Evolutionary conservation across 2,329 filamentous ascomycete genomes (phyloP).

Genomic region (Pseudogymnoascus verrucosus): DNA sequence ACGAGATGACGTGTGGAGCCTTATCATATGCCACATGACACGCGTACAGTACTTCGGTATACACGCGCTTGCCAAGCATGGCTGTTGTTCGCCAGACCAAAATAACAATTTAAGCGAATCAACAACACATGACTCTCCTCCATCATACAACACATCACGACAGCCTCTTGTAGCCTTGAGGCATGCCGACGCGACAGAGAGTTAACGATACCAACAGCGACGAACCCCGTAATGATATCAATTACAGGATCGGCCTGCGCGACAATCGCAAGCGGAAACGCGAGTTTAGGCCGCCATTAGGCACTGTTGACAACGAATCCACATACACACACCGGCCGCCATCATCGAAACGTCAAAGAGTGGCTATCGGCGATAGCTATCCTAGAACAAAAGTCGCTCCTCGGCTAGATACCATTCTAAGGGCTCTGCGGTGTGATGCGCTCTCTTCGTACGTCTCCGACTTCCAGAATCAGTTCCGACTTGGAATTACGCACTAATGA

Average conservation of each 20-base stretch:
- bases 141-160: neutral
- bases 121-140: neutral
- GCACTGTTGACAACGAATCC: neutral
- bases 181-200: neutral
- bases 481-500: neutral
- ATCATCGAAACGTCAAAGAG: neutral
- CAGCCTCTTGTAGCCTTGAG: neutral
- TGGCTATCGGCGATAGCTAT: neutral
- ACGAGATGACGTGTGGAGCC: too few relatives aligned
- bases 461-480: neutral
- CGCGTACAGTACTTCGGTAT: too few relatives aligned
- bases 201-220: neutral
- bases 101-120: too few relatives aligned
- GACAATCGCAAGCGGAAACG: neutral
- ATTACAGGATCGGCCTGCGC: neutral
- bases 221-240: neutral
- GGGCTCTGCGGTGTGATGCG: neutral
- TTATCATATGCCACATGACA: too few relatives aligned
- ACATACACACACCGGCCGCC: neutral
- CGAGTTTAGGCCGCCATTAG: neutral
- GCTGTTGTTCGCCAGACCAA: too few relatives aligned
- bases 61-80: too few relatives aligned
- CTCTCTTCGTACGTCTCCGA: neutral
- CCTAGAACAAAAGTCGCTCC: neutral
- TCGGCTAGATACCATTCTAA: neutral